These are phyloP conservation scores for Trichoderma brevicompactum DNA, from an alignment of 2,329 filamentous ascomycete genomes.

Conservation along the genomic window DNA sequence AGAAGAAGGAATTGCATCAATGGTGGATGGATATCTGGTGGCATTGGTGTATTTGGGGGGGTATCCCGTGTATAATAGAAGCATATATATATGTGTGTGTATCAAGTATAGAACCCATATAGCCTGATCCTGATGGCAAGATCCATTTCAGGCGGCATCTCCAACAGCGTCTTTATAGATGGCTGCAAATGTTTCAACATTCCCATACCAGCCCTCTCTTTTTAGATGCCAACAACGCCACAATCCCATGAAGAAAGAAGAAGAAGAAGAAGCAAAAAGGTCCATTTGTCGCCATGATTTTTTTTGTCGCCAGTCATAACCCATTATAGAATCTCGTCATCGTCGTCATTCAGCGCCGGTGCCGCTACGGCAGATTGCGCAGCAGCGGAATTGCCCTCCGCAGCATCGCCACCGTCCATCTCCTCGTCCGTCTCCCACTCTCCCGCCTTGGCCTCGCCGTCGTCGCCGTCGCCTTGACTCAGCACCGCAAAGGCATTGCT, in stretches of 20 bases:
- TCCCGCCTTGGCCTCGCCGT: constrained; percentile 31
- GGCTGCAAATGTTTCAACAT: neutral
- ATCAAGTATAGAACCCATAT: constrained; percentile 3
- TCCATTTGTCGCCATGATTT: neutral
- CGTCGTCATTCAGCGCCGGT: constrained; percentile 35
- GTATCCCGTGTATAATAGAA: constrained; percentile 11
- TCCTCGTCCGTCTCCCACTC: constrained; percentile 44
- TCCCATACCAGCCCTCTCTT: neutral
- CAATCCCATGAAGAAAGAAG: neutral
- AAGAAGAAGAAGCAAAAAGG: neutral
- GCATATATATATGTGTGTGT: constrained; percentile 19
- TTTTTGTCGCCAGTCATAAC: constrained; percentile 22
- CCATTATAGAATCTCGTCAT: constrained; percentile 42
- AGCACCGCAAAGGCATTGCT: constrained; percentile 32
- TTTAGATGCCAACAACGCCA: constrained; percentile 22
- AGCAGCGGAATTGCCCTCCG: constrained; percentile 6
- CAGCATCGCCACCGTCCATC: constrained; percentile 37
- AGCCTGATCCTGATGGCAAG: constrained; percentile 28
- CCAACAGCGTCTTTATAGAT: neutral
- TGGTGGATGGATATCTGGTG: neutral
- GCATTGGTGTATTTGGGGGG: constrained; percentile 14
- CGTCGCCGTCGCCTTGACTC: constrained; percentile 35
- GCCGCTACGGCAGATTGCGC: constrained; percentile 5
- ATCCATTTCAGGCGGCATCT: constrained; percentile 29
- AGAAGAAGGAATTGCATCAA: neutral